Base-by-base conservation (phyloP, 805 yeast species). In the Ogataea methylovora region DNA sequence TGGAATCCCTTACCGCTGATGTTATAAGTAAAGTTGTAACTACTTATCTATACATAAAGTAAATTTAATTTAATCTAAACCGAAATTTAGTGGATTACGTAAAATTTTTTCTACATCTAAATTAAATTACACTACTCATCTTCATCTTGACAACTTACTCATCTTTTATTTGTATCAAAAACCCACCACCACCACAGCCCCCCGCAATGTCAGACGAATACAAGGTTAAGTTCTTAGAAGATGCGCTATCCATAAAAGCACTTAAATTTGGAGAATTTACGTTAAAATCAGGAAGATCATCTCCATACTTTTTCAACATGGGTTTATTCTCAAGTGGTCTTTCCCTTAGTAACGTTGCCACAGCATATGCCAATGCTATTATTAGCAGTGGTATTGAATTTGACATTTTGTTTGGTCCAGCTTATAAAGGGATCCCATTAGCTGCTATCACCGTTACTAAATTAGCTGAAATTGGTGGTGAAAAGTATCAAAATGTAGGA, bases 301-400 rank as follows among this genome's bases (percentile, higher is more conserved):
- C 97, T n/a, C 98, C 98, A 33, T 90, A 92, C 60, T 90, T 92
- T 54, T 88, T 90, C 74, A 88, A 88, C 63, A 63, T 86, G 61
- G 97, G 97, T n/a, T 69, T 80, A 37, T 86, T 90, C 73, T 73
- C 73, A 60, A 76, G 86, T 7, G 96, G 95, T 25, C 73, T 72
- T 44, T 70, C 82, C 38, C 67, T 90, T 40, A 75, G 85, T n/a
- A 75, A 78, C 27, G 67, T 90, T 47, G 96, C 95, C 15, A 73
- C 80, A 5, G 82, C 95, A 6, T 92, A 88, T 54, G 97, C 98
- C 21, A 71, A 74, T 38, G 83, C 95, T 20, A 90, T 90, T 45
- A 78, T 88, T 46, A 77, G 73, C 31, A 73, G 90, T 1, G 90
- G 82, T 5, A 52, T 90, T 33, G 80, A 87, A 55, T 88, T 90